Evolutionary conservation across 2,329 filamentous ascomycete genomes (phyloP).

Genomic region (Botrytis elliptica): DNA sequence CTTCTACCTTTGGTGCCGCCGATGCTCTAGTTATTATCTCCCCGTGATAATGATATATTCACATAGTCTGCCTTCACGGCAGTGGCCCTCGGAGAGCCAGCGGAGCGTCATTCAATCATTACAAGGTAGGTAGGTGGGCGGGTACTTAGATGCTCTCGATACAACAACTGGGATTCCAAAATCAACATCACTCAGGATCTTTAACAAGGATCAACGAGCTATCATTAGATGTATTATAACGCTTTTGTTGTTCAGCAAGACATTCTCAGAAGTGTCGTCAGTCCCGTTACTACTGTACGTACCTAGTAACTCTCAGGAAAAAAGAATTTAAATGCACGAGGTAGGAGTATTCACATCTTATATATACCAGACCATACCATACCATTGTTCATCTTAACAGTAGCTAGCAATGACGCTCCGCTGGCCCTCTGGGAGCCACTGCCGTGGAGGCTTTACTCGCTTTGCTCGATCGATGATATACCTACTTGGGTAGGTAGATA

Average conservation of each 20-base stretch:
- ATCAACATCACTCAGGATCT: too few species aligned
- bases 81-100: neutral
- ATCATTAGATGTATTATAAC: too few species aligned
- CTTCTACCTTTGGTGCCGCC: neutral
- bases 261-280: too few species aligned
- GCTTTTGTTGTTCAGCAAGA: too few species aligned
- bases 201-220: too few species aligned
- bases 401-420: slow-evolving; percentile 1
- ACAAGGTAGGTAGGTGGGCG: neutral
- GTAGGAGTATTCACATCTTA: neutral
- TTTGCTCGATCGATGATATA: neutral
- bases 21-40: neutral
- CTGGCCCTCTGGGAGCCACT: neutral
- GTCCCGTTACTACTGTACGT: too few species aligned
- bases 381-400: neutral
- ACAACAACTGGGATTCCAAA: too few species aligned
- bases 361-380: neutral
- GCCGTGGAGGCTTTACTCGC: neutral
- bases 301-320: too few species aligned
- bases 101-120: neutral
- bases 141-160: too few species aligned
- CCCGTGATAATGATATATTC: neutral
- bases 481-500: too few species aligned
- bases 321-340: too few species aligned
- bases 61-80: neutral